Conservation (phyloP, 2,329 filamentous ascomycete genomes). For the Alternaria triticina region DNA sequence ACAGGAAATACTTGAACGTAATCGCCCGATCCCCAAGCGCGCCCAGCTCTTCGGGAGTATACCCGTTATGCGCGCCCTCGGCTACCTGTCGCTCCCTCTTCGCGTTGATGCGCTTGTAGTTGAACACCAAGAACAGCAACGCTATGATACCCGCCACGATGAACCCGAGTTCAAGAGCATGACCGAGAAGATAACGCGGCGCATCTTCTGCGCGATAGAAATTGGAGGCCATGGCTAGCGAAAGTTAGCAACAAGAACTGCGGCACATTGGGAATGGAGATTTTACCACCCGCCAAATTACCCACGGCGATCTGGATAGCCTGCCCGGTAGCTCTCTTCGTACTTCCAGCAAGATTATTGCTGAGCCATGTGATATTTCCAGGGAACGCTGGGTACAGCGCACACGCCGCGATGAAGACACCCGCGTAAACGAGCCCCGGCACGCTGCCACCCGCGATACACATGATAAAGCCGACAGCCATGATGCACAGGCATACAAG, state of each 20-base stretch:
- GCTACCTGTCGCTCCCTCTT: slow-evolving; percentile 54
- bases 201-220: slow-evolving; percentile 66
- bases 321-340: slow-evolving; percentile 58
- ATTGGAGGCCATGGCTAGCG: slow-evolving; percentile 70
- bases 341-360: slow-evolving; percentile 62
- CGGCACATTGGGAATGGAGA: background rate
- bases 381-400: slow-evolving; percentile 48
- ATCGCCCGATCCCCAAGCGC: slow-evolving; percentile 66
- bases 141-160: slow-evolving; percentile 56
- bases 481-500: slow-evolving; percentile 41
- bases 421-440: slow-evolving; percentile 48
- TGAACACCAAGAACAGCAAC: slow-evolving; percentile 53
- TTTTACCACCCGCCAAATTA: slow-evolving; percentile 49
- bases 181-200: slow-evolving; percentile 59
- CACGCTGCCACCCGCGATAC: slow-evolving; percentile 33
- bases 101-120: slow-evolving; percentile 66
- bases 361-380: slow-evolving; percentile 58
- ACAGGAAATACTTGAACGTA: slow-evolving; percentile 68
- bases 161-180: slow-evolving; percentile 60
- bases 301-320: slow-evolving; percentile 58
- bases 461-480: slow-evolving; percentile 48
- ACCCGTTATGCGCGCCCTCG: slow-evolving; percentile 46
- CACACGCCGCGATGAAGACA: slow-evolving; percentile 46
- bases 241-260: slow-evolving; percentile 11
- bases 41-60: slow-evolving; percentile 62